Evolutionary conservation across 257 asterid species (phyloP).

Genomic region (Przewalskia tangutica): DNA sequence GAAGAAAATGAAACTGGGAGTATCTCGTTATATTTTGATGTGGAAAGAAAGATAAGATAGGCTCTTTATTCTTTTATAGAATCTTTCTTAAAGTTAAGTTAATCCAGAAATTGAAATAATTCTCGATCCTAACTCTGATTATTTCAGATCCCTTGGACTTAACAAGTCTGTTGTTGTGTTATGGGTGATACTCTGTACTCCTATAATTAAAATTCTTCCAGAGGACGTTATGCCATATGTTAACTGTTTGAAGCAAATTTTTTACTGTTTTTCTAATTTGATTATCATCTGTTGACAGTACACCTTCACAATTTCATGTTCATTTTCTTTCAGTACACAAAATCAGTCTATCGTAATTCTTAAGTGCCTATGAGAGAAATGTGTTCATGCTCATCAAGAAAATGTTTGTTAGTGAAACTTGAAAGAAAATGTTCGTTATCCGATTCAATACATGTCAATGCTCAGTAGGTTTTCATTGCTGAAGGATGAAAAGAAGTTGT

Average conservation of each 20-base stretch:
- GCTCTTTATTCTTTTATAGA: too few species aligned
- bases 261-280: not conserved
- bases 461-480: not conserved
- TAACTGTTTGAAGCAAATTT: not conserved
- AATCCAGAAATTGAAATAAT: too few species aligned
- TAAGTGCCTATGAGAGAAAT: not conserved
- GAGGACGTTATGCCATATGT: not conserved
- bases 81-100: too few species aligned
- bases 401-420: not conserved
- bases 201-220: not conserved
- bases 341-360: not conserved
- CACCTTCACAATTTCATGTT: not conserved
- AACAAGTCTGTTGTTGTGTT: not conserved
- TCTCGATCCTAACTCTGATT: not conserved
- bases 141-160: not conserved
- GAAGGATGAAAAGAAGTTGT: not conserved
- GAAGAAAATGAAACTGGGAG: not conserved
- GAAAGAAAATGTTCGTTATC: not conserved
- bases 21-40: not conserved
- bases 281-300: not conserved
- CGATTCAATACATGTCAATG: not conserved
- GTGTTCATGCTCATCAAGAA: not conserved
- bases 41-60: too few species aligned
- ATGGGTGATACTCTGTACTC: not conserved
- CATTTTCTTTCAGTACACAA: not conserved